Evolutionary conservation across 495 filamentous ascomycete species (phyloP).

Genomic region (Rusavskia elegans): DNA sequence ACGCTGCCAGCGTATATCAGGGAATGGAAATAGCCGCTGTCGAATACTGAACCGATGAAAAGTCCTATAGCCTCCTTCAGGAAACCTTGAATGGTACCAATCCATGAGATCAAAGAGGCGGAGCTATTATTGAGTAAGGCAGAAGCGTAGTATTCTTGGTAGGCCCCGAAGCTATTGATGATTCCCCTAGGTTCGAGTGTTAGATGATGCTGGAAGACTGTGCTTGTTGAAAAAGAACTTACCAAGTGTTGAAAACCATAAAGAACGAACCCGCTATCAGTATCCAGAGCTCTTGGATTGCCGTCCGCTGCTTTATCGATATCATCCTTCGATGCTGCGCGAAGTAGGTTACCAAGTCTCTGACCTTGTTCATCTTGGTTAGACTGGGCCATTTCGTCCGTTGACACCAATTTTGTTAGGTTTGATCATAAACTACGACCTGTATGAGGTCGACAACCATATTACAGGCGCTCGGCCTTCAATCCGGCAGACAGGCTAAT

Average conservation of each 20-base stretch:
- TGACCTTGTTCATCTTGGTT: no score
- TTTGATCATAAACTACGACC: no score
- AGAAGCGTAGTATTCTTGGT: slow-evolving; percentile 16
- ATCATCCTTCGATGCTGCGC: no score
- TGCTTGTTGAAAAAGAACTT: background rate
- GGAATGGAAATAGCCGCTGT: slow-evolving; percentile 24
- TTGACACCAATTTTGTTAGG: no score
- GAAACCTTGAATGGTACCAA: slow-evolving; percentile 27
- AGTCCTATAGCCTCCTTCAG: slow-evolving; percentile 24
- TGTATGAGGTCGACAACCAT: no score
- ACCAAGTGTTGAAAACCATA: slow-evolving; percentile 21
- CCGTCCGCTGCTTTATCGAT: no score
- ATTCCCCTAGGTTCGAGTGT: slow-evolving; percentile 14
- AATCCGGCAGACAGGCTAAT: no score
- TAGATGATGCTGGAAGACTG: no score
- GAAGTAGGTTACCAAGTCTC: no score
- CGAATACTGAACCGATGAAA: slow-evolving; percentile 27
- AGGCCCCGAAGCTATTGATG: slow-evolving; percentile 29
- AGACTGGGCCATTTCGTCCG: no score
- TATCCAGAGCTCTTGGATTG: slow-evolving; percentile 5
- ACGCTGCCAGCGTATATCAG: slow-evolving; percentile 19
- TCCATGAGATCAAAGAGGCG: slow-evolving; percentile 30
- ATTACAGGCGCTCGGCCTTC: no score
- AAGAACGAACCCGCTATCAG: slow-evolving; percentile 18
- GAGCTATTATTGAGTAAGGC: slow-evolving; percentile 6